Evolutionary conservation across 176 grass and related monocot species (phyloP).

Genomic region (Aegilops umbellulata): DNA sequence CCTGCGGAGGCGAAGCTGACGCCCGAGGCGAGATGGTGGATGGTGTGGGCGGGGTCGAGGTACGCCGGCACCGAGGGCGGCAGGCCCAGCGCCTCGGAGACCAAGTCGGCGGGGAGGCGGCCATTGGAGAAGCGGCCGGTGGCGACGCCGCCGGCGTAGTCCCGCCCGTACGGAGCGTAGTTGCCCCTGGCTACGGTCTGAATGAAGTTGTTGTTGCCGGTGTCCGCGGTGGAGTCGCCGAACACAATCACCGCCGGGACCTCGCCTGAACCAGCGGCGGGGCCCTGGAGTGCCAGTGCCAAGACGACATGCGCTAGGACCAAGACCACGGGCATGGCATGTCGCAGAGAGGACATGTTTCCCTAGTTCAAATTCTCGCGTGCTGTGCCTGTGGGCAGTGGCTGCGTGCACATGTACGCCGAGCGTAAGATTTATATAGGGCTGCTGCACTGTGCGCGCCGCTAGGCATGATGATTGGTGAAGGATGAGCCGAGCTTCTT

Average conservation of each 20-base stretch:
- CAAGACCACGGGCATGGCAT: not conserved
- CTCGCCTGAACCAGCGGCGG: not conserved
- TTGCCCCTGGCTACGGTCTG: constrained; percentile 49
- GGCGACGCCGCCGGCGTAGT: constrained; percentile 45
- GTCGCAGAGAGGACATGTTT: not conserved
- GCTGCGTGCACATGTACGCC: too few relatives aligned
- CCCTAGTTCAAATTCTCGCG: not conserved
- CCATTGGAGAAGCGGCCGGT: constrained; percentile 82
- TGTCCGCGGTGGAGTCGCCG: constrained; percentile 70
- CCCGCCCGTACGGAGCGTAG: constrained; percentile 60
- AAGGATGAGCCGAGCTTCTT: constrained; percentile 38
- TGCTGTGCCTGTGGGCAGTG: not conserved
- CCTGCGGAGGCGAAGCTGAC: constrained; percentile 75
- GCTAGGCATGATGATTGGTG: not conserved
- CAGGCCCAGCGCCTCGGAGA: constrained; percentile 65
- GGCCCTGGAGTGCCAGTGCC: not conserved
- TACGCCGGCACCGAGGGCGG: constrained; percentile 46
- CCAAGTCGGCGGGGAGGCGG: constrained; percentile 57
- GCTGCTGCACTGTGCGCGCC: not conserved
- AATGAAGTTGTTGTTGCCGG: constrained; percentile 77
- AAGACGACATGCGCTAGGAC: not conserved
- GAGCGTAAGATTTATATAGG: constrained; percentile 2
- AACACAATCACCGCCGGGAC: constrained; percentile 66
- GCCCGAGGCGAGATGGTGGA: constrained; percentile 38
- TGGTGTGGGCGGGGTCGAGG: constrained; percentile 43